phyloP scores from a whole-genome alignment of 2,329 filamentous ascomycete species.

The Sordariomycetes sp. region DNA sequence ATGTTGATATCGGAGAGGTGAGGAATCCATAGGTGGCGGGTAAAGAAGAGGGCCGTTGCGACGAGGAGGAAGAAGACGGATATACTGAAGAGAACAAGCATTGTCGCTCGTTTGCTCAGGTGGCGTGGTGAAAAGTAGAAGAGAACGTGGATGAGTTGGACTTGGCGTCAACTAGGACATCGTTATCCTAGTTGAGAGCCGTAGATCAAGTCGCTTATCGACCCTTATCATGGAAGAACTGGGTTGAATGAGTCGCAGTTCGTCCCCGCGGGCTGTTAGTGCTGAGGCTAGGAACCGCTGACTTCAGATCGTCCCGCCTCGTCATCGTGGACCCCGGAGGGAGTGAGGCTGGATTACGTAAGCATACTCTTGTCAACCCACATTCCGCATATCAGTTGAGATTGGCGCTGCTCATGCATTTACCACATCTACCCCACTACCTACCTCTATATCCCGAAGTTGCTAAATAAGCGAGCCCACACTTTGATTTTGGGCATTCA shows the following conservation, averaged over 20 bases:
- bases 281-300: neutral
- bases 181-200: neutral
- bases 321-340: neutral
- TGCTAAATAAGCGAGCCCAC: constrained; percentile 24
- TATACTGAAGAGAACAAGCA: constrained; percentile 50
- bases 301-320: neutral
- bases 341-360: neutral
- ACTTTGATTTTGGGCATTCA: constrained; percentile 15
- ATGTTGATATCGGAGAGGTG: constrained; percentile 47
- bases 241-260: neutral
- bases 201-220: neutral
- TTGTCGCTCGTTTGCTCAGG: neutral
- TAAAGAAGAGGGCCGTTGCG: constrained; percentile 69
- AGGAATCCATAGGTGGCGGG: constrained; percentile 64
- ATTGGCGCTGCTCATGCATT: neutral
- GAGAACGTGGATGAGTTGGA: neutral
- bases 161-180: constrained; percentile 1
- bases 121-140: neutral
- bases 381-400: neutral
- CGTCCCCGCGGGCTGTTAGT: neutral
- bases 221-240: neutral
- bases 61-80: constrained; percentile 57
- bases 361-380: neutral
- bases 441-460: constrained; percentile 1
- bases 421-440: neutral